Percentiles rank a stretch among this genome's conserved stretches.
Conservation (phyloP, 2,329 filamentous ascomycete genomes). For the Fonsecaea nubica region DNA sequence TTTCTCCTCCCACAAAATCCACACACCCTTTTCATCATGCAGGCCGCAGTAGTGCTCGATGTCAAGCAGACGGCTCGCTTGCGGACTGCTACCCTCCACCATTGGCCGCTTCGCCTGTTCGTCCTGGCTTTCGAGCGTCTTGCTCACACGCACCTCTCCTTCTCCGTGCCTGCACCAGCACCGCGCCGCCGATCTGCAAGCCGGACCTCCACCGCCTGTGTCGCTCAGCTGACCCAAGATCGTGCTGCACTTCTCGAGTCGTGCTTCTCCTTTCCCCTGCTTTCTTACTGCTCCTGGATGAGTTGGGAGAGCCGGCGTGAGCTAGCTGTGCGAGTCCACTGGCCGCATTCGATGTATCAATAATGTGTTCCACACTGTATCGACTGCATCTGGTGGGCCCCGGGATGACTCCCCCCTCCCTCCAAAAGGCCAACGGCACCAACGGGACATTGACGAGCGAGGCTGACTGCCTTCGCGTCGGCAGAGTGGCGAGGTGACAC, state of each 20-base stretch:
- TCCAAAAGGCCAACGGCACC: slow-evolving; percentile 15
- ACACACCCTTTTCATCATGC: slow-evolving; percentile 30
- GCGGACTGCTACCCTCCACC: slow-evolving; percentile 8
- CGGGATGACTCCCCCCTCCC: neutral
- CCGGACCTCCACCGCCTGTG: slow-evolving; percentile 26
- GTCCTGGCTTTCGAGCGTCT: slow-evolving; percentile 16
- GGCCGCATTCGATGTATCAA: slow-evolving; percentile 13
- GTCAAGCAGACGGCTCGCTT: slow-evolving; percentile 36
- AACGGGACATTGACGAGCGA: slow-evolving; percentile 26
- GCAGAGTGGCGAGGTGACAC: slow-evolving; percentile 35
- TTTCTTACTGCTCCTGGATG: slow-evolving; percentile 16
- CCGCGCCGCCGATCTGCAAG: slow-evolving; percentile 27
- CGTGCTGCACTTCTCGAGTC: slow-evolving; percentile 18
- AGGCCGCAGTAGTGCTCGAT: slow-evolving; percentile 35
- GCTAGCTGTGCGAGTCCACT: slow-evolving; percentile 12
- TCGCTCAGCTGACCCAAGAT: slow-evolving; percentile 36
- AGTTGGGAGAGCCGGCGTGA: slow-evolving; percentile 10
- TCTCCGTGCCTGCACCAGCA: slow-evolving; percentile 27
- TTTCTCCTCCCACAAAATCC: slow-evolving; percentile 24
- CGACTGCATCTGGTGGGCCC: slow-evolving; percentile 15
- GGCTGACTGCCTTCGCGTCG: slow-evolving; percentile 34
- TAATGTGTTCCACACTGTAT: slow-evolving; percentile 11
- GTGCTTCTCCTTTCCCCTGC: slow-evolving; percentile 19
- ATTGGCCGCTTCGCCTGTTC: slow-evolving; percentile 24
- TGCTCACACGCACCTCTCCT: slow-evolving; percentile 12